phyloP scores from a whole-genome alignment of 139 green algal genomes.

The Astrephomene gubernaculifera region DNA sequence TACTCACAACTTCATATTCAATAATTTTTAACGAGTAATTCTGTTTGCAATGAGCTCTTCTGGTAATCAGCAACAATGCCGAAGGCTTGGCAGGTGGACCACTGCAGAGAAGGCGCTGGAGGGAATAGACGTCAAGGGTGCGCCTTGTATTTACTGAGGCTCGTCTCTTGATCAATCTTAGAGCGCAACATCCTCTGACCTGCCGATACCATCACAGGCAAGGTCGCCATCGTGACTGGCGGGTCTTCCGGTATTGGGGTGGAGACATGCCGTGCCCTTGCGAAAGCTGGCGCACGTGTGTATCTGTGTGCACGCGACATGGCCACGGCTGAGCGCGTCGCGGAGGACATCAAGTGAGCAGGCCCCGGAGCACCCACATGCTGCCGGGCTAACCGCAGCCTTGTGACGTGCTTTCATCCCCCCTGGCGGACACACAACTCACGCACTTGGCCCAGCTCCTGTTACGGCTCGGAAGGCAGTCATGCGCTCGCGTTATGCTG shows the following conservation, averaged over 20 bases:
- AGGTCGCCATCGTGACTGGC: neutral
- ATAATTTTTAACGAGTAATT: too few relatives aligned
- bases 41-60: too few relatives aligned
- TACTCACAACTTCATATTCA: too few relatives aligned
- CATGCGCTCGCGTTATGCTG: too few relatives aligned
- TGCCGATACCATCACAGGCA: neutral
- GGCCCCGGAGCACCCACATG: neutral
- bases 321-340: neutral
- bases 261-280: slow-evolving; percentile 4
- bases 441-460: too few relatives aligned
- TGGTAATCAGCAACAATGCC: too few relatives aligned
- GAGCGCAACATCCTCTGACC: neutral
- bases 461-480: too few relatives aligned
- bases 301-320: neutral
- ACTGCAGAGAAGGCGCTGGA: neutral
- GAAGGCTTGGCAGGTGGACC: neutral
- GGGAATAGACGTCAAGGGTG: neutral
- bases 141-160: too few relatives aligned
- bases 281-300: neutral
- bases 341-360: neutral
- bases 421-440: too few relatives aligned
- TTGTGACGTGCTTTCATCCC: neutral
- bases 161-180: neutral
- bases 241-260: slow-evolving; percentile 5
- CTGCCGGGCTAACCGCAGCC: neutral